Evolutionary conservation across 352 stramenopile species (phyloP).

Genomic region (Peronospora tabacina): DNA sequence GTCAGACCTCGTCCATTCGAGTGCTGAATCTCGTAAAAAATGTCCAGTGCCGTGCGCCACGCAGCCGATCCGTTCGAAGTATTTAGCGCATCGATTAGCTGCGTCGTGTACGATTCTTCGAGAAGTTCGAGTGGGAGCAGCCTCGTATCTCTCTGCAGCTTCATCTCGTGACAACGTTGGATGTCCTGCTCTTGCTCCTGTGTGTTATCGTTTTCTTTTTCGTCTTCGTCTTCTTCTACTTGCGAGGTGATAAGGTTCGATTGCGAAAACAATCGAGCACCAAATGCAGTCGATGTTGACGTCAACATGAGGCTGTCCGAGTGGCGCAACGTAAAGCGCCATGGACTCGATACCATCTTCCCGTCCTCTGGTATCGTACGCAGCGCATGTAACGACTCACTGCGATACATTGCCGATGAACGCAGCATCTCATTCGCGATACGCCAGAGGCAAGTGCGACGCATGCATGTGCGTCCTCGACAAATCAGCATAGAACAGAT

Average conservation of each 20-base stretch:
- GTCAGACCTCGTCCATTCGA: constrained; percentile 31
- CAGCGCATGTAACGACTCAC: not conserved
- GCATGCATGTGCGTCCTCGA: constrained; percentile 11
- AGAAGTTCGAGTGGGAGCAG: constrained; percentile 16
- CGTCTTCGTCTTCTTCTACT: constrained; percentile 13
- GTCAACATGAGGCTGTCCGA: not conserved
- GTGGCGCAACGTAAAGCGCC: constrained; percentile 1
- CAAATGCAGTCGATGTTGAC: constrained; percentile 1
- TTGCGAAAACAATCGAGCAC: constrained; percentile 21
- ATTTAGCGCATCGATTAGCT: constrained; percentile 24
- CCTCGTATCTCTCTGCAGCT: constrained; percentile 12
- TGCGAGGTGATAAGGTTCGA: constrained; percentile 7
- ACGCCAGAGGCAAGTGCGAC: constrained; percentile 14
- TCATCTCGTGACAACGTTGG: not conserved
- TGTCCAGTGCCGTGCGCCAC: constrained; percentile 40
- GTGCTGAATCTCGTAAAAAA: constrained; percentile 41
- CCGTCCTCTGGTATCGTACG: not conserved
- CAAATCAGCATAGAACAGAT: constrained; percentile 17
- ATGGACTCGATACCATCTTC: not conserved
- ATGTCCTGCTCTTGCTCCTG: not conserved
- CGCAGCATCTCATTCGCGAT: constrained; percentile 10
- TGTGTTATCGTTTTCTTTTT: constrained; percentile 4
- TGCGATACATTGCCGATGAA: not conserved
- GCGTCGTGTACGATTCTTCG: constrained; percentile 22
- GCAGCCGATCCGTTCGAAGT: constrained; percentile 30